A percentile compares a stretch with the other conserved stretches of the same genome.
These are phyloP conservation scores for Exophiala spinifera DNA, from an alignment of 2,329 filamentous ascomycete species.

Conservation along the genomic window DNA sequence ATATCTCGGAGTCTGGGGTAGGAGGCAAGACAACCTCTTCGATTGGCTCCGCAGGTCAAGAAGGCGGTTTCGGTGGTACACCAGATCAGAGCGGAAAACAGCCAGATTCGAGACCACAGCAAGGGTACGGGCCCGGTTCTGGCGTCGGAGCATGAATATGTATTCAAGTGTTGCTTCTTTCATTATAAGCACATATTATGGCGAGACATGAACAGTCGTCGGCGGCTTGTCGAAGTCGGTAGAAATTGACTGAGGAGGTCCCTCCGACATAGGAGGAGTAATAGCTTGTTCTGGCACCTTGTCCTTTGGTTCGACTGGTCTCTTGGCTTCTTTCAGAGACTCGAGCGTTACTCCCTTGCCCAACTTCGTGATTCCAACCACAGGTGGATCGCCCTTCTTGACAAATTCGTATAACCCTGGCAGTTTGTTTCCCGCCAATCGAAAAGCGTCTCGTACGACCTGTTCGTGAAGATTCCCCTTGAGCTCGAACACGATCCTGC, in stretches of 20 bases:
- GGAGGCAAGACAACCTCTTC: constrained; percentile 51
- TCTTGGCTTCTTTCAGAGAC: constrained; percentile 75
- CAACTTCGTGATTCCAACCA: constrained; percentile 91
- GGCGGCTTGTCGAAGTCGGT: constrained; percentile 32
- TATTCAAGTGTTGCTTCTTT: background rate
- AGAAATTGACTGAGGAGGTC: constrained; percentile 36
- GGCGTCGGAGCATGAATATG: constrained; percentile 50
- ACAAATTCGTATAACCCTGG: constrained; percentile 87
- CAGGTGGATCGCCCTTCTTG: constrained; percentile 81
- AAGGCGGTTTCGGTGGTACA: constrained; percentile 41
- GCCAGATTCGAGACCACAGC: constrained; percentile 45
- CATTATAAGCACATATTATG: constrained; percentile 7
- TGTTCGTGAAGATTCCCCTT: constrained; percentile 92
- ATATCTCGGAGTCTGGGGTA: constrained; percentile 54
- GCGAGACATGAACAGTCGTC: constrained; percentile 10
- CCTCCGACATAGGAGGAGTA: constrained; percentile 33
- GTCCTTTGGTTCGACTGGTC: constrained; percentile 52
- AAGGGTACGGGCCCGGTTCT: constrained; percentile 55
- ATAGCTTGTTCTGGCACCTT: constrained; percentile 29
- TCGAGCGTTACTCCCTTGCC: constrained; percentile 76
- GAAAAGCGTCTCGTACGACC: constrained; percentile 87
- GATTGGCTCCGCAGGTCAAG: constrained; percentile 39
- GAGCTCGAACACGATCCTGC: constrained; percentile 87
- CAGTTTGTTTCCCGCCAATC: constrained; percentile 90
- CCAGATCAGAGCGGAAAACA: constrained; percentile 38